A percentile compares a stretch with the other conserved stretches of the same genome.
Conservation (phyloP, 2,329 filamentous ascomycete species). For the Colletotrichum sp. region DNA sequence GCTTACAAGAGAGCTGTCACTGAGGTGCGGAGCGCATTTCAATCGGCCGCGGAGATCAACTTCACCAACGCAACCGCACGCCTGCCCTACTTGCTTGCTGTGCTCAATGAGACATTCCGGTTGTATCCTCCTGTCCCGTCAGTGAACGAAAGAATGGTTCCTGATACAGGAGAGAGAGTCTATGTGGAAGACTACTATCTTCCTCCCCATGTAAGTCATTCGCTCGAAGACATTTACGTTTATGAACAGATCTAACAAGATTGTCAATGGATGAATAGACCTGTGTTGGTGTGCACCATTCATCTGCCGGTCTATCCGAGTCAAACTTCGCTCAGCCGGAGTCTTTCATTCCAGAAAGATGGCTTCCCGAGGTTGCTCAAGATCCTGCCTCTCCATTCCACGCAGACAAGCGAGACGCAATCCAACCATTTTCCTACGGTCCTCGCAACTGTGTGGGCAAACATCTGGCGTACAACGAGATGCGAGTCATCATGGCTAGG, state of each 20-base stretch:
- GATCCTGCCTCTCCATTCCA: not conserved
- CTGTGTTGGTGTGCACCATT: conserved; percentile 44
- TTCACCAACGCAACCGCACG: conserved; percentile 30
- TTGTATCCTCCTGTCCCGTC: not conserved
- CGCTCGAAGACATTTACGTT: not conserved
- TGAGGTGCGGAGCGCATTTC: conserved; percentile 42
- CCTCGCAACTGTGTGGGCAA: conserved; percentile 15
- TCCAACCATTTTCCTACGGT: conserved; percentile 10
- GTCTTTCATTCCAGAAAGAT: conserved; percentile 48
- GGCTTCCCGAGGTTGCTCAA: conserved; percentile 28
- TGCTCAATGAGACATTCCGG: not conserved
- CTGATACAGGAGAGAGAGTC: not conserved
- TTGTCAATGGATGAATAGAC: not conserved
- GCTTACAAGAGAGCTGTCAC: conserved; percentile 28
- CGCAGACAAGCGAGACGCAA: not conserved
- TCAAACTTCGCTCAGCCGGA: conserved; percentile 47
- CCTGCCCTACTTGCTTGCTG: conserved; percentile 25
- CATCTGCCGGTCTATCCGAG: conserved; percentile 1
- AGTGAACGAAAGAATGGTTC: not conserved
- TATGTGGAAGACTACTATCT: not conserved
- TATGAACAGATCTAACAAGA: not conserved
- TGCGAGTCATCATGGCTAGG: conserved; percentile 52
- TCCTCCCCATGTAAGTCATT: not conserved
- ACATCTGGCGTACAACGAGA: conserved; percentile 52
- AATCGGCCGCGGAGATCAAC: conserved; percentile 38